Conservation (phyloP, 2,329 filamentous ascomycete genomes). For the Pestalotiopsis sp. region DNA sequence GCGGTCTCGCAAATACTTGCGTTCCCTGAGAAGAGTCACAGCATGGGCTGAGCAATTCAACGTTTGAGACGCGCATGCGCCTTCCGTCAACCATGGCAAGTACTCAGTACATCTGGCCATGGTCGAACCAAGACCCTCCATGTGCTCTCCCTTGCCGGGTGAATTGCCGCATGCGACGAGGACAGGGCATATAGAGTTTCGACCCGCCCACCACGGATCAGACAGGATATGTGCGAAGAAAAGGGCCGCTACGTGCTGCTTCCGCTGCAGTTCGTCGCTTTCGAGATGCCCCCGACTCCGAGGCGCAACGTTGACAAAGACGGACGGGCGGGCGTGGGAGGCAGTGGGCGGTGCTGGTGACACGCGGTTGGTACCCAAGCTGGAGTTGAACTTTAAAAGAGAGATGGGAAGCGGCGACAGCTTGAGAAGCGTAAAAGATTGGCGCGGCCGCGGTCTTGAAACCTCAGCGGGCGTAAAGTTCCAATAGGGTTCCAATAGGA, state of each 20-base stretch:
- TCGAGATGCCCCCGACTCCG: neutral
- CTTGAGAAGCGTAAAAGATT: neutral
- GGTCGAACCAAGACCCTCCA: neutral
- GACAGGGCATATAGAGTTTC: constrained; percentile 4
- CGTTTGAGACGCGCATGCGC: neutral
- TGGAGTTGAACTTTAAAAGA: neutral
- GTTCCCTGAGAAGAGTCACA: neutral
- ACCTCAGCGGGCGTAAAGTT: neutral
- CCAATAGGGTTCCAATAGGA: constrained; percentile 1
- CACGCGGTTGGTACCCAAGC: neutral
- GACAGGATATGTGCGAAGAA: neutral
- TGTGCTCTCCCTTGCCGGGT: neutral
- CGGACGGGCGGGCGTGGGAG: neutral
- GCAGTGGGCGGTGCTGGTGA: neutral
- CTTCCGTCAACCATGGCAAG: neutral
- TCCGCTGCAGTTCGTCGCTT: neutral
- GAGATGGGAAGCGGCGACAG: neutral
- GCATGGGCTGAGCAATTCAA: neutral
- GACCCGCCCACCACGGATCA: neutral
- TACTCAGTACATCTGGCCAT: constrained; percentile 1
- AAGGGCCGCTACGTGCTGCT: neutral
- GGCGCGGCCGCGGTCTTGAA: neutral
- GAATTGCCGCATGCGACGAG: neutral
- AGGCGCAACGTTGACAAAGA: neutral
- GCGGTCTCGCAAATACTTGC: neutral